Percentiles rank a stretch among this genome's conserved stretches.
Evolutionary conservation across 768 basidiomycete genomes (phyloP).

Genomic region (Amanita jacksonii): DNA sequence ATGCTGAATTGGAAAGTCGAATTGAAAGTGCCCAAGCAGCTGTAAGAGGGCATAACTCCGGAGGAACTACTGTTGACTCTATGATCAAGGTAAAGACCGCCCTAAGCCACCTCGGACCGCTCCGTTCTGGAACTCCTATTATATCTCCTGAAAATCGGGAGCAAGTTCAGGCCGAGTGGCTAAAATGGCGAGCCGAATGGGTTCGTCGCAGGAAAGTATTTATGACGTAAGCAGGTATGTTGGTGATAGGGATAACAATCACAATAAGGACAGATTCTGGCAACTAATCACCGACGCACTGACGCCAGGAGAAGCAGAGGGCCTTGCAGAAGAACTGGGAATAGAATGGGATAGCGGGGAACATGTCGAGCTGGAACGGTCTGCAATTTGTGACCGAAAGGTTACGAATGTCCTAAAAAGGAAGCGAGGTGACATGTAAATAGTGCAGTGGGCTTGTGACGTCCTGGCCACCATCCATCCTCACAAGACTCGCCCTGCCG

Average conservation of each 20-base stretch:
- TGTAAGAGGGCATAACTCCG: conserved; percentile 29
- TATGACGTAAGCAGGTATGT: conserved; percentile 41
- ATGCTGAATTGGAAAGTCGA: conserved; percentile 49
- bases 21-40: conserved; percentile 39
- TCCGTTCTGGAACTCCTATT: conserved; percentile 56
- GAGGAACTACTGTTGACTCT: conserved; percentile 9
- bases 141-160: conserved; percentile 66
- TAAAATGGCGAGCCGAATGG: conserved; percentile 79
- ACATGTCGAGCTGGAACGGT: conserved; percentile 54
- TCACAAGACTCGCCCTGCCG: conserved; percentile 2
- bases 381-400: conserved; percentile 42
- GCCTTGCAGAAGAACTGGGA: conserved; percentile 72
- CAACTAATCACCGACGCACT: conserved; percentile 58
- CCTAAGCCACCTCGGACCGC: conserved; percentile 40
- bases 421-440: conserved; percentile 27
- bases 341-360: conserved; percentile 72
- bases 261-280: conserved; percentile 54
- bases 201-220: conserved; percentile 66
- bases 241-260: background rate
- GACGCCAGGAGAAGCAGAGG: conserved; percentile 51
- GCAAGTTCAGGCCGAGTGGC: conserved; percentile 65
- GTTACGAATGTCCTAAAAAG: conserved; percentile 35
- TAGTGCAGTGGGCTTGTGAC: conserved; percentile 22
- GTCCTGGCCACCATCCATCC: conserved; percentile 9
- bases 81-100: conserved; percentile 25